Evolutionary conservation across 2,329 filamentous ascomycete genomes (phyloP).

Genomic region (Colletotrichum brevisporum): DNA sequence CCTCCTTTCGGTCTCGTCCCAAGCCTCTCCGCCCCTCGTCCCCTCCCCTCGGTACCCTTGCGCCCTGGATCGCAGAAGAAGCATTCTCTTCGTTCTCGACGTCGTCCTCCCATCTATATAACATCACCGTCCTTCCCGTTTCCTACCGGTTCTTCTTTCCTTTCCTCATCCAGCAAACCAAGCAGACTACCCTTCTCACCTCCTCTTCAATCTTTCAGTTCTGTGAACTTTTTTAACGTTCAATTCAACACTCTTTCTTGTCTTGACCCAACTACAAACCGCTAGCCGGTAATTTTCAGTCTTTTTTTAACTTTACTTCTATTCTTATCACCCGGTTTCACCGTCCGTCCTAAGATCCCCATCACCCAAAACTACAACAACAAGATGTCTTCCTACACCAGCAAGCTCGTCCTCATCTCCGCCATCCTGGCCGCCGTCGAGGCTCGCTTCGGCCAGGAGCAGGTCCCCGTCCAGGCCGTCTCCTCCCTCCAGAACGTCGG

Average conservation of each 20-base stretch:
- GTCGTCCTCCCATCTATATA: slow-evolving; percentile 21
- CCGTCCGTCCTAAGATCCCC: background rate
- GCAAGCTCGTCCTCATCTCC: slow-evolving; percentile 57
- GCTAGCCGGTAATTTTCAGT: slow-evolving; percentile 42
- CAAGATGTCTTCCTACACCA: slow-evolving; percentile 58
- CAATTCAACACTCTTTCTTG: slow-evolving; percentile 44
- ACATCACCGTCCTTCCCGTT: slow-evolving; percentile 16
- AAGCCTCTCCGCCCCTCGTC: background rate
- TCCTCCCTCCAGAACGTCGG: slow-evolving; percentile 68
- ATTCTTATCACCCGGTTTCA: slow-evolving; percentile 23
- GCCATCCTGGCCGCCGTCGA: slow-evolving; percentile 60
- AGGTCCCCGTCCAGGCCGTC: slow-evolving; percentile 69
- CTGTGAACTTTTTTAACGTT: slow-evolving; percentile 55
- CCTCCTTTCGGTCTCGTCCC: slow-evolving; percentile 22
- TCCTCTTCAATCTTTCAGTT: slow-evolving; percentile 50
- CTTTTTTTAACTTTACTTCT: slow-evolving; percentile 38
- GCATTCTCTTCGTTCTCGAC: slow-evolving; percentile 15
- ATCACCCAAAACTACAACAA: background rate
- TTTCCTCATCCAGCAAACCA: slow-evolving; percentile 44
- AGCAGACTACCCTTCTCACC: slow-evolving; percentile 45
- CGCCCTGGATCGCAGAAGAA: slow-evolving; percentile 5
- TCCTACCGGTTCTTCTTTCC: slow-evolving; percentile 23
- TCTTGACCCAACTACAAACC: slow-evolving; percentile 40
- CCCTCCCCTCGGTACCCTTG: background rate
- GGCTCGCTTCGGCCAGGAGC: slow-evolving; percentile 76